Evolutionary conservation across 75 land plant species (phyloP), one percentile per base, ranked within the genome.

Genomic region (Sequoia sempervirens): DNA sequence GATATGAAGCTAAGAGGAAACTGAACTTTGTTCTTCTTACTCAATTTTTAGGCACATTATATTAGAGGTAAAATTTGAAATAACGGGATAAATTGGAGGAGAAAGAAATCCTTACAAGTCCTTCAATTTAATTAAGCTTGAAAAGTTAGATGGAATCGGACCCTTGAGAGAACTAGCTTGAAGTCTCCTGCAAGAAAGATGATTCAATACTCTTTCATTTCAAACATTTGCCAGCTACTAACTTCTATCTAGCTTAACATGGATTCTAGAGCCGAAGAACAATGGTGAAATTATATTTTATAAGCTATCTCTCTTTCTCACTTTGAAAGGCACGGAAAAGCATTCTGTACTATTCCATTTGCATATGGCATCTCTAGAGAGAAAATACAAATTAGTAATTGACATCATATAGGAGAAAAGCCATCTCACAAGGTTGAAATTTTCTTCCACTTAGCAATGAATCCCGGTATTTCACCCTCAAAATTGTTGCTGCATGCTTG

Each of bases 81-180:
- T 11, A 32, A n/a, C 2, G 32, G 32, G 36, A 32, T 30, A 32
- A 70, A 70, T 12, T 10, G 36, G 36, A 30, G 36, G 32, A 32
- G 73, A 70, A 11, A 30, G 34, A 68, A 68, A 28, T 34, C 2
- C 90, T 84, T 81, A 90, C 94, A 92, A 34, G 11, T 90, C 84
- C n/a, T 4, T 74, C 54, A 92, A 79, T 81, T 86, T 89, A 76
- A 26, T 87, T 84, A 92, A 84, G 37, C 4, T 32, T 32, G 89
- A 89, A 50, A 92, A 86, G 4, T 75, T 86, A 15, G 84, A 81
- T 83, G 94, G 94, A 83, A 92, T 92, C 1, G 94, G 94, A 10
- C 92, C 92, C 20, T 83, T 82, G 80, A 92, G 73, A 36, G 79
- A 79, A 50, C 88, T 87, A 56, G 88, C 93, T 53, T 88, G 87